Evolutionary conservation across 192 early-diverging fungal species (phyloP), one percentile per base, ranked within the genome.

Genomic region (Mortierella claussenii): DNA sequence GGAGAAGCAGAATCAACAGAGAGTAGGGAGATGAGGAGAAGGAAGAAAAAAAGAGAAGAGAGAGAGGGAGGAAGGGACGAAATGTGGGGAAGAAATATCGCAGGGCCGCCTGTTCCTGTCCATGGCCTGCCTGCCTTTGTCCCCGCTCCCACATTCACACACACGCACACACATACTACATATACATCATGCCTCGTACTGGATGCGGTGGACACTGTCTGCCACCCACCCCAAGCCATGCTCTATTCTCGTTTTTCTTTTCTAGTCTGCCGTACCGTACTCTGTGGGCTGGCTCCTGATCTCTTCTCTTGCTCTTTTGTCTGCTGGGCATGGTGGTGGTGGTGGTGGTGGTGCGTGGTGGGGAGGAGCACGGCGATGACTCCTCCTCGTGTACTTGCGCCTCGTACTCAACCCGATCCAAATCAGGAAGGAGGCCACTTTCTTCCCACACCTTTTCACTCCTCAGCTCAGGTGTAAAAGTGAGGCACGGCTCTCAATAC

Each of bases 361-460:
- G n/a, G n/a, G n/a, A n/a, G n/a, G n/a, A n/a, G n/a, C n/a, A n/a
- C n/a, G n/a, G n/a, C n/a, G n/a, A n/a, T n/a, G n/a, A n/a, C n/a
- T n/a, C n/a, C n/a, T n/a, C n/a, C n/a, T n/a, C n/a, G n/a, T n/a
- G n/a, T n/a, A n/a, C n/a, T n/a, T n/a, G n/a, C n/a, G 44, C 37
- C 36, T 42, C 2, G 45, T 37, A 55, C 50, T 32, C 30, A 7
- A 53, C 50, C 32, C 45, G 23, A 17, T 9, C 55, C 69, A 49
- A 51, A 71, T 33, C 2, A 62, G 69, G 69, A 55, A 71, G 37
- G 60, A 23, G 28, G 31, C 0, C 26, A 44, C 11, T 52, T 55
- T 63, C 54, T 63, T 58, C 63, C 54, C 65, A 68, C 65, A 55
- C 65, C 58, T 43, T 59, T 68, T 58, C 27, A 2, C 2, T 26